Conservation (phyloP, 208 protist genomes). For the Giardia duodenalis region DNA sequence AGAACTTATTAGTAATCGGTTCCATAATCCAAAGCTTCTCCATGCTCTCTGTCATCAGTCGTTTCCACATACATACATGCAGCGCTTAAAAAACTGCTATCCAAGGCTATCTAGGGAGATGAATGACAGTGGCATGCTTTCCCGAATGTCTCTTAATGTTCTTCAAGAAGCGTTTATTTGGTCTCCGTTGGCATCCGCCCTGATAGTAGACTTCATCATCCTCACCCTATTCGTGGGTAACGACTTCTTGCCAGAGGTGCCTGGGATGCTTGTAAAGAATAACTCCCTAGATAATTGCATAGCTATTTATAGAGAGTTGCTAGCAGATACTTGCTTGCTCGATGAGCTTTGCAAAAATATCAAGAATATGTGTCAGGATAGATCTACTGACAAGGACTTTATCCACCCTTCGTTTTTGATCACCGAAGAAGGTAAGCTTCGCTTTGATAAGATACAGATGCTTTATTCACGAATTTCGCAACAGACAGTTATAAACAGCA, state of each 20-base stretch:
- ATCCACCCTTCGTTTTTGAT: too few relatives aligned
- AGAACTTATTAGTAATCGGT: not conserved
- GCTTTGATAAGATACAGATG: too few relatives aligned
- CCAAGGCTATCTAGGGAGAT: not conserved
- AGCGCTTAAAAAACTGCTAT: not conserved
- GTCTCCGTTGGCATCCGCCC: not conserved
- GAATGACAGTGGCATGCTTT: too few relatives aligned
- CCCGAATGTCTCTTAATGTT: too few relatives aligned
- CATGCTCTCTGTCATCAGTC: not conserved
- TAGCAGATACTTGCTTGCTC: too few relatives aligned
- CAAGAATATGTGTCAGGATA: too few relatives aligned
- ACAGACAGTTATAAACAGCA: too few relatives aligned
- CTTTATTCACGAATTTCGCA: too few relatives aligned
- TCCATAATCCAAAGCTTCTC: not conserved
- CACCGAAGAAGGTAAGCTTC: too few relatives aligned
- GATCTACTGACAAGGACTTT: too few relatives aligned
- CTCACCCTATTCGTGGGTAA: not conserved
- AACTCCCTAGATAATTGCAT: not conserved
- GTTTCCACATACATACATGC: not conserved
- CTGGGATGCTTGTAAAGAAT: not conserved
- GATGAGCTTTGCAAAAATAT: too few relatives aligned
- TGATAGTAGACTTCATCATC: slow-evolving; percentile 1
- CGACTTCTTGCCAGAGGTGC: not conserved
- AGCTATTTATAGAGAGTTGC: not conserved
- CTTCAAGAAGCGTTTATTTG: not conserved